Conservation (phyloP, 2,329 filamentous ascomycete genomes). For the Nectriaceae sp. region DNA sequence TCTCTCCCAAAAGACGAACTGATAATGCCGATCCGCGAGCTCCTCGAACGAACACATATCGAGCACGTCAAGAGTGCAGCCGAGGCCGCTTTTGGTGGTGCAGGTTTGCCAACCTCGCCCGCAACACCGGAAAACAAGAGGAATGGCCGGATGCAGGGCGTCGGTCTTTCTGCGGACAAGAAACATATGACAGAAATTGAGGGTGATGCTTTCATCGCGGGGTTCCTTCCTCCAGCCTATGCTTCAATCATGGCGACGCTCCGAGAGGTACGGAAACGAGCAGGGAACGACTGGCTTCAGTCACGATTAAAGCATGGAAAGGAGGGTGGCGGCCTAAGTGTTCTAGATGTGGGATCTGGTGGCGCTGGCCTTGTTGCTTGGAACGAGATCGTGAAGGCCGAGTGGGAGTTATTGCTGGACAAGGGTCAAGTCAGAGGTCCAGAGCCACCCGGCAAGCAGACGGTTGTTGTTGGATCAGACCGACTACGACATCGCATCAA, state of each 20-base stretch:
- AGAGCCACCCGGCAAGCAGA: slow-evolving; percentile 69
- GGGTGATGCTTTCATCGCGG: slow-evolving; percentile 71
- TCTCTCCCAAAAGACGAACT: slow-evolving; percentile 72
- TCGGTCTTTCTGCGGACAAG: slow-evolving; percentile 65
- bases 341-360: slow-evolving; percentile 74
- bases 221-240: slow-evolving; percentile 71
- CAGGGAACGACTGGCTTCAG: slow-evolving; percentile 72
- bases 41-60: slow-evolving; percentile 69
- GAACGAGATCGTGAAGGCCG: slow-evolving; percentile 75
- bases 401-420: slow-evolving; percentile 73
- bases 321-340: slow-evolving; percentile 53
- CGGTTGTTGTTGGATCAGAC: slow-evolving; percentile 77
- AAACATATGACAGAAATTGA: slow-evolving; percentile 73
- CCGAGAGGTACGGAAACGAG: slow-evolving; percentile 71
- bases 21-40: slow-evolving; percentile 66
- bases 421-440: slow-evolving; percentile 43
- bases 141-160: slow-evolving; percentile 61
- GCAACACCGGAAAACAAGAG: slow-evolving; percentile 63
- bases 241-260: slow-evolving; percentile 67
- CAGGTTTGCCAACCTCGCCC: slow-evolving; percentile 73
- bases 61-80: slow-evolving; percentile 76
- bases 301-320: slow-evolving; percentile 61
- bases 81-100: slow-evolving; percentile 74
- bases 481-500: slow-evolving; percentile 75
- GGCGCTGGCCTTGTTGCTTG: slow-evolving; percentile 76